Base-by-base conservation (phyloP, 177 flowering plant species). In the Telopea speciosissima region DNA sequence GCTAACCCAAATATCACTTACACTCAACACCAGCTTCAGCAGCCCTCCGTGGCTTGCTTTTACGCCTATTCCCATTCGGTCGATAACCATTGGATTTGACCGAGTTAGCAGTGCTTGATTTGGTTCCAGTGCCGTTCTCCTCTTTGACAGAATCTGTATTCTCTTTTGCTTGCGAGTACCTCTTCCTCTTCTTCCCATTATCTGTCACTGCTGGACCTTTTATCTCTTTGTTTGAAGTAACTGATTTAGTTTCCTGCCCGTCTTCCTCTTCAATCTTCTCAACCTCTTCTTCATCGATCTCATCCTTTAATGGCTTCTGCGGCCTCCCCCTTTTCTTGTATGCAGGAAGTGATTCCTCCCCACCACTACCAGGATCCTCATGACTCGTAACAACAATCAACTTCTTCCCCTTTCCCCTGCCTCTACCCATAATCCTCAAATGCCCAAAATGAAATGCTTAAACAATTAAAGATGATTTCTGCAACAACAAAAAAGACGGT, bases 1-100 rank as follows among this genome's bases (percentile, higher is more conserved):
- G 17, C 21, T 45, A 68, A 52, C 23, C 62, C 56, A 65, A 74
- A 66, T 52, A 71, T 85, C 83, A 87, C 71, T 80, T 84, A 84
- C 89, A 88, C 69, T 86, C 85, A 44, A 89, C 87, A 67, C 86
- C 93, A 52, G 82, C 92, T 79, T 89, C 92, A 65, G 93, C 90
- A 63, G 97, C 97, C 24, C 92, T 81, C 24, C 85, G 83, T 69
- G 92, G 92, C 81, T 82, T 89, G 84, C 79, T 89, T 79, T 89
- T 90, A 54, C 93, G 71, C 79, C 91, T 79, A 77, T 83, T 88
- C 31, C 89, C 86, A 72, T 63, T 85, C 60, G 78, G 90, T 44
- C 93, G 80, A 54, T 83, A 88, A 25, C 96, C 93, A 80, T 76
- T 83, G 3, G 83, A 70, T 74, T 84, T 86, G 9, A 68, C 67